Conservation (phyloP, 768 basidiomycete genomes). For the Suillus alpinus region DNA sequence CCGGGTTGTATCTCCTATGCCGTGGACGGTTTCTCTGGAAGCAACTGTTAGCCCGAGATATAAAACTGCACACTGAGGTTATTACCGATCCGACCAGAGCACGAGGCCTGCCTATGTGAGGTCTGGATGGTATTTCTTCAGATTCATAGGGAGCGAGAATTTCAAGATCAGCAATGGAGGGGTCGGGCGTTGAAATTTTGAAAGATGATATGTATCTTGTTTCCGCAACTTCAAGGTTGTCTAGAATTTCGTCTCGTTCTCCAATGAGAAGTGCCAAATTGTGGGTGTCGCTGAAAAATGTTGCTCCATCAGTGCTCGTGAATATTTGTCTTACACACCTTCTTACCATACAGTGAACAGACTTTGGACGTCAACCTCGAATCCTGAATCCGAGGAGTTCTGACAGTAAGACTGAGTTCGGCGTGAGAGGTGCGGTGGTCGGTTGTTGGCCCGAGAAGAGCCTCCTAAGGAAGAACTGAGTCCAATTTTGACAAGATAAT, state of each 20-base stretch:
- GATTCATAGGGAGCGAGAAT: constrained; percentile 30
- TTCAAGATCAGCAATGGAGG: constrained; percentile 61
- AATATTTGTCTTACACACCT: not conserved
- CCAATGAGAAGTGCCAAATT: constrained; percentile 66
- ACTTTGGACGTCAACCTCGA: constrained; percentile 66
- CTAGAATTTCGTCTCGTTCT: constrained; percentile 73
- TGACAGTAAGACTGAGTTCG: constrained; percentile 23
- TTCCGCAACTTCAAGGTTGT: constrained; percentile 79
- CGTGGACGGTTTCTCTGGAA: constrained; percentile 31
- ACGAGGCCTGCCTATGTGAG: constrained; percentile 68
- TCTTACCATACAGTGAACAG: constrained; percentile 74
- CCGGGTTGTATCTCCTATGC: constrained; percentile 55
- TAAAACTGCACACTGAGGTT: not conserved
- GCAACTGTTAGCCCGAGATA: not conserved
- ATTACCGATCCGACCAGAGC: constrained; percentile 40
- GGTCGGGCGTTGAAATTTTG: constrained; percentile 68
- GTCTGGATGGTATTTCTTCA: constrained; percentile 40
- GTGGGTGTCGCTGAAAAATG: constrained; percentile 56
- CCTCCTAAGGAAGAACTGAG: constrained; percentile 56
- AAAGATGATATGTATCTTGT: constrained; percentile 77
- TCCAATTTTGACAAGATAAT: constrained; percentile 62
- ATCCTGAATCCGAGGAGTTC: constrained; percentile 37
- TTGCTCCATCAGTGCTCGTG: not conserved
- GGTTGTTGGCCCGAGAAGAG: constrained; percentile 27
- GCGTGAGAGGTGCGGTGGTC: constrained; percentile 25